Evolutionary conservation across 1,139 yeast genomes (phyloP).

Genomic region (Groenewaldozyma auringiensis): DNA sequence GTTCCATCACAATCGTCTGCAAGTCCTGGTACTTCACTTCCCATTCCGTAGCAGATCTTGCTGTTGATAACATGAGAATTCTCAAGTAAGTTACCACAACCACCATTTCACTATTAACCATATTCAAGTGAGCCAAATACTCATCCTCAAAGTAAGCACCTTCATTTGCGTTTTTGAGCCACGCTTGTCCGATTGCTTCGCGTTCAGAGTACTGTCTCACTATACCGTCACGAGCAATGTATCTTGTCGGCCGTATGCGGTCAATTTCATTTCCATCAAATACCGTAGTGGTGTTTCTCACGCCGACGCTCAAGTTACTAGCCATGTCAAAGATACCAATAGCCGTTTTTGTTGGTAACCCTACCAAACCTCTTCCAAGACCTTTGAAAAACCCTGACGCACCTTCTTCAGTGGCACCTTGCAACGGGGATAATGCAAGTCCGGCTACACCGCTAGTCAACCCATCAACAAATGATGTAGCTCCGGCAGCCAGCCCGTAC

Average conservation of each 20-base stretch:
- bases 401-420: slow-evolving; percentile 81
- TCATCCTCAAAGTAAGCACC: slow-evolving; percentile 65
- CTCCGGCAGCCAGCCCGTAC: slow-evolving; percentile 83
- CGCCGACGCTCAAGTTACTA: slow-evolving; percentile 88
- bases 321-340: slow-evolving; percentile 93
- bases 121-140: slow-evolving; percentile 76
- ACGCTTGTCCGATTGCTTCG: slow-evolving; percentile 89
- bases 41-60: slow-evolving; percentile 57
- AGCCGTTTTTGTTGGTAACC: slow-evolving; percentile 93
- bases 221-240: slow-evolving; percentile 59
- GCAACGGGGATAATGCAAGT: slow-evolving; percentile 80
- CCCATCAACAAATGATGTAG: slow-evolving; percentile 82
- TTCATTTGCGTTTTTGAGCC: slow-evolving; percentile 79
- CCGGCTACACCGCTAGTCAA: slow-evolving; percentile 85
- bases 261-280: slow-evolving; percentile 75
- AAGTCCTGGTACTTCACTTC: slow-evolving; percentile 53
- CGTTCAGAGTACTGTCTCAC: slow-evolving; percentile 69
- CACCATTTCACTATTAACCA: slow-evolving; percentile 67
- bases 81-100: slow-evolving; percentile 68
- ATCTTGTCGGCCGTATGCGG: slow-evolving; percentile 76
- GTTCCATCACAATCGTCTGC: slow-evolving; percentile 63
- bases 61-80: slow-evolving; percentile 64
- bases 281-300: slow-evolving; percentile 84
- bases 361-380: slow-evolving; percentile 87
- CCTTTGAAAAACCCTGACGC: slow-evolving; percentile 91